Conservation (phyloP, 345 rosid species). For the Lepidium aucheri region DNA sequence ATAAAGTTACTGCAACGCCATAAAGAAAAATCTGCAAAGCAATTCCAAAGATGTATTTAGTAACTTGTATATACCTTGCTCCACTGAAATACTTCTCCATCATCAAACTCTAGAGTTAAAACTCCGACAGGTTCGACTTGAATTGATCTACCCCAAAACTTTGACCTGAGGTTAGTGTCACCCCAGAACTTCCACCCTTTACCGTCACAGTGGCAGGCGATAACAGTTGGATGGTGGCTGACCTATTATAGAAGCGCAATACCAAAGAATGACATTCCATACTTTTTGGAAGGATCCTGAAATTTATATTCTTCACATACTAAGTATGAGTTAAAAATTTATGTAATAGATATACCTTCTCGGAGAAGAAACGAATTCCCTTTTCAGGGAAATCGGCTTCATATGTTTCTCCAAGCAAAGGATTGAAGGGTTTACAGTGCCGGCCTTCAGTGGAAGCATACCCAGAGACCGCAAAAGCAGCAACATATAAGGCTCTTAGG, state of each 20-base stretch:
- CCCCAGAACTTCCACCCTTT: conserved; percentile 99
- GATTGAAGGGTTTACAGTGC: conserved; percentile 97
- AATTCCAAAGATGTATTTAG: neutral
- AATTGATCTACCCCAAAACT: conserved; percentile 98
- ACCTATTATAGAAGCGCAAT: conserved; percentile 48
- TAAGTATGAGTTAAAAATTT: neutral
- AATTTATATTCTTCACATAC: neutral
- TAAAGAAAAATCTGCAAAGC: neutral
- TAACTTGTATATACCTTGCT: conserved; percentile 55
- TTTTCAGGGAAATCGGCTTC: conserved; percentile 91
- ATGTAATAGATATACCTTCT: conserved; percentile 53
- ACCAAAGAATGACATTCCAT: neutral
- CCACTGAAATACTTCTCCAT: conserved; percentile 94
- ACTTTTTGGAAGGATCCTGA: neutral
- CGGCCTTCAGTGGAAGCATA: conserved; percentile 94
- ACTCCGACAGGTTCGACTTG: conserved; percentile 95
- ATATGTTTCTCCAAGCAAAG: conserved; percentile 92
- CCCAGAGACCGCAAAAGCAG: conserved; percentile 97
- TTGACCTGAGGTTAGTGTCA: conserved; percentile 82
- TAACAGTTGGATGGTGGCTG: conserved; percentile 94
- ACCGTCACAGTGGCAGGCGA: conserved; percentile 98
- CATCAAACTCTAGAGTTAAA: conserved; percentile 84
- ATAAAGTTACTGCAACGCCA: conserved; percentile 9
- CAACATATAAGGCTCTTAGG: conserved; percentile 68
- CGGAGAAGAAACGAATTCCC: conserved; percentile 93